Percentiles rank a stretch among this genome's conserved stretches.
These are phyloP conservation scores for Echium plantagineum DNA, from an alignment of 257 asterid genomes.

Conservation along the genomic window DNA sequence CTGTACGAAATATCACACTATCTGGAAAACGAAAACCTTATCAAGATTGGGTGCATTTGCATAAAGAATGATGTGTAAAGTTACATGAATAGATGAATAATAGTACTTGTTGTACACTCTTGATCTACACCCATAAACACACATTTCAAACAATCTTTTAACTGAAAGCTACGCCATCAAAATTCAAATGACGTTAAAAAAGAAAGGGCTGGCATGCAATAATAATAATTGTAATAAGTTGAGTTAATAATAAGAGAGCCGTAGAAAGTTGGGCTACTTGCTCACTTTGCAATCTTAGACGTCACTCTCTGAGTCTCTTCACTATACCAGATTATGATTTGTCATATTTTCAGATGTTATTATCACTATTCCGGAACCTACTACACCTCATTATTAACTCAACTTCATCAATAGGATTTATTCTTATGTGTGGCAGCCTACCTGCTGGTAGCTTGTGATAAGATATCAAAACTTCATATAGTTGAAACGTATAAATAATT, in stretches of 20 bases:
- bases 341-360: neutral
- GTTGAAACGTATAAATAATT: too few relatives aligned
- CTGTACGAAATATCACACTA: too few relatives aligned
- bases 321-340: too few relatives aligned
- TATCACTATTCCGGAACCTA: neutral
- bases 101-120: neutral
- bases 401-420: neutral
- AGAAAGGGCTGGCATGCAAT: neutral
- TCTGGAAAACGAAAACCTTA: too few relatives aligned
- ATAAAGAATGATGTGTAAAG: too few relatives aligned
- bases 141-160: neutral
- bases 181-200: neutral
- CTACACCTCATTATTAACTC: neutral
- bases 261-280: neutral
- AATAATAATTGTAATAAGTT: too few relatives aligned
- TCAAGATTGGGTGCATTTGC: too few relatives aligned
- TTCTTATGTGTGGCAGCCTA: too few relatives aligned
- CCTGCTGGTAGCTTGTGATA: too few relatives aligned
- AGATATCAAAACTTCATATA: too few relatives aligned
- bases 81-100: neutral
- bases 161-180: neutral
- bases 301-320: neutral
- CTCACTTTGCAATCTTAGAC: neutral
- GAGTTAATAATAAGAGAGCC: neutral
- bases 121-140: neutral